phyloP scores from a whole-genome alignment of 371 early-diverging fungal genomes.

The Syncephalastrum contaminatum region DNA sequence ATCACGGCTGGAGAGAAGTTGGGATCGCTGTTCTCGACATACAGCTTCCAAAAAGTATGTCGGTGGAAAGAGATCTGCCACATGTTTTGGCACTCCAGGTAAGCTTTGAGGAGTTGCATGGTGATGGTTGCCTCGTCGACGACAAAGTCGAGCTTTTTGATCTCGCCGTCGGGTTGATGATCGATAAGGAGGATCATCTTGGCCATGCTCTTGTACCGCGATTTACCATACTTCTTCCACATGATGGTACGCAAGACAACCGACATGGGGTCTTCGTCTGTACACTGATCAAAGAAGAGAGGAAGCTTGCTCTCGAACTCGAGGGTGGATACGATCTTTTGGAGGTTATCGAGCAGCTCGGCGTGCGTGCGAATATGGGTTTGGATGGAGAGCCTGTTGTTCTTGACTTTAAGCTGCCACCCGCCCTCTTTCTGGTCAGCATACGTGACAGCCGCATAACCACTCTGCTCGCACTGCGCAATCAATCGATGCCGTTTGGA shows the following conservation, averaged over 20 bases:
- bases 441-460: background rate
- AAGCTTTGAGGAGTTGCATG: constrained; percentile 22
- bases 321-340: constrained; percentile 19
- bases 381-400: constrained; percentile 26
- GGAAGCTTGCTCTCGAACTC: constrained; percentile 21
- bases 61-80: constrained; percentile 23
- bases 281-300: background rate
- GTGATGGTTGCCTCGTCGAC: constrained; percentile 12
- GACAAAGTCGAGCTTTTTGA: background rate
- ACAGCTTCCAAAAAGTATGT: constrained; percentile 19
- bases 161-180: background rate
- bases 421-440: background rate
- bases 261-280: constrained; percentile 5
- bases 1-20: constrained; percentile 27
- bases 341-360: constrained; percentile 23
- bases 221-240: constrained; percentile 35
- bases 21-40: constrained; percentile 7
- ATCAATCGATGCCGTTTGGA: background rate
- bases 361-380: constrained; percentile 32
- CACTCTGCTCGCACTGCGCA: constrained; percentile 10
- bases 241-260: constrained; percentile 17
- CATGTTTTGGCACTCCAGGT: constrained; percentile 27
- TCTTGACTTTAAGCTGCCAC: constrained; percentile 34
- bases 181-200: constrained; percentile 9
- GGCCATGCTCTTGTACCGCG: constrained; percentile 23